Evolutionary conservation across 345 rosid species (phyloP), one percentile per base, ranked within the genome.

Genomic region (Jatropha curcas): DNA sequence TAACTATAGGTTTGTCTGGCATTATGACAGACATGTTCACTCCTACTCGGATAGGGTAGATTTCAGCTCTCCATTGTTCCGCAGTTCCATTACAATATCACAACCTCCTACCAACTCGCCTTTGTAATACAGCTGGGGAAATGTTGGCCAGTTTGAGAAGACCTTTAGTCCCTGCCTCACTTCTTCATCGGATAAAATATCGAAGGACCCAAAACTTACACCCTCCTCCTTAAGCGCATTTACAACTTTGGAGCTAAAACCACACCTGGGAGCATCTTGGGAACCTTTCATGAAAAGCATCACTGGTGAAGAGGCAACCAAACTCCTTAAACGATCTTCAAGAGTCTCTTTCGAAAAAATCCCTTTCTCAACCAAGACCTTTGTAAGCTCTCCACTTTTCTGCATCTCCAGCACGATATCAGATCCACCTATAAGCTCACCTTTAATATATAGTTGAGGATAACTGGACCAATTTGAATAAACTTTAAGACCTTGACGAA

Each of bases 51-150:
- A 86, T 0, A 96, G 75, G 76, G 96, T 90, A n/a, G 86, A 75
- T 82, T 89, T 87, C 76, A 96, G 92, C 62, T 91, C 98, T 61
- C 94, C 91, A 7, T 75, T 85, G 74, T 71, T 84, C 65, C 71
- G 79, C 45, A 96, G 85, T 83, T 91, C 99, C 89, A 91, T 72
- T 45, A 96, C 53, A 37, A 91, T 96, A 74, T 96, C 99, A 69
- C 97, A 93, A 17, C 99, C 99, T 74, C 99, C 99, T 59, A 96
- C 71, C 14, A 96, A 78, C 84, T 96, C 98, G n/a, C 98, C 99
- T 79, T 90, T 93, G 84, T 85, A 87, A 78, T 91, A 96, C 55
- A 96, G 89, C 82, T 96, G 99, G 22, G 98, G 98, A 76, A 86
- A 93, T 46, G 99, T 96, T 7, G 99, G 98, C 99, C 99, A 96